Evolutionary conservation across 306 rosid species (phyloP).

Genomic region (Alnus glutinosa): DNA sequence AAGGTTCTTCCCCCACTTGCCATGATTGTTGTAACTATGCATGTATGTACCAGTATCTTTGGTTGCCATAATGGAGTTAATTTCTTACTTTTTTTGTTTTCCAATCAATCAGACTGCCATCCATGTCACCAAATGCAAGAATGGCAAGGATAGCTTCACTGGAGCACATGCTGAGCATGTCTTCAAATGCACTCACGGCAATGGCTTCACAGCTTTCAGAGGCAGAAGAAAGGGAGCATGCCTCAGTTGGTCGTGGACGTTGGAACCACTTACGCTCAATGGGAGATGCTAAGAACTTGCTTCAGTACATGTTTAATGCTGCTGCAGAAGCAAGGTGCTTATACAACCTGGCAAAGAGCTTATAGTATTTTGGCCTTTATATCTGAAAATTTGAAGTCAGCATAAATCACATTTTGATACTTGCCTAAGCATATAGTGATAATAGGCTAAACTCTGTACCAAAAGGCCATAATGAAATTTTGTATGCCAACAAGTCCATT

Average conservation of each 20-base stretch:
- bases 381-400: not conserved
- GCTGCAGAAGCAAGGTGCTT: conserved; percentile 70
- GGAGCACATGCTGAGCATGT: conserved; percentile 67
- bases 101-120: conserved; percentile 48
- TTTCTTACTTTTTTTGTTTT: conserved; percentile 10
- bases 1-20: not conserved
- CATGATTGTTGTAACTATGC: not conserved
- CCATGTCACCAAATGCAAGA: conserved; percentile 67
- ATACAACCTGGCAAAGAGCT: conserved; percentile 26
- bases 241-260: conserved; percentile 61
- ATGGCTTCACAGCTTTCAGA: conserved; percentile 79
- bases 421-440: not conserved
- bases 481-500: not conserved
- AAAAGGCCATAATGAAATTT: not conserved
- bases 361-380: conserved; percentile 20
- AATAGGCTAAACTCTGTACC: not conserved
- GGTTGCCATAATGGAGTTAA: conserved; percentile 21
- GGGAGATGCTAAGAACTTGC: conserved; percentile 76
- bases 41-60: not conserved
- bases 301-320: conserved; percentile 61
- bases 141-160: conserved; percentile 69
- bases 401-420: not conserved
- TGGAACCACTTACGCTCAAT: conserved; percentile 80
- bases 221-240: conserved; percentile 70
- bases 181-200: conserved; percentile 60